Percentiles rank a stretch among this genome's conserved stretches.
Evolutionary conservation across 257 asterid genomes (phyloP).

Genomic region (Coffea eugenioides): DNA sequence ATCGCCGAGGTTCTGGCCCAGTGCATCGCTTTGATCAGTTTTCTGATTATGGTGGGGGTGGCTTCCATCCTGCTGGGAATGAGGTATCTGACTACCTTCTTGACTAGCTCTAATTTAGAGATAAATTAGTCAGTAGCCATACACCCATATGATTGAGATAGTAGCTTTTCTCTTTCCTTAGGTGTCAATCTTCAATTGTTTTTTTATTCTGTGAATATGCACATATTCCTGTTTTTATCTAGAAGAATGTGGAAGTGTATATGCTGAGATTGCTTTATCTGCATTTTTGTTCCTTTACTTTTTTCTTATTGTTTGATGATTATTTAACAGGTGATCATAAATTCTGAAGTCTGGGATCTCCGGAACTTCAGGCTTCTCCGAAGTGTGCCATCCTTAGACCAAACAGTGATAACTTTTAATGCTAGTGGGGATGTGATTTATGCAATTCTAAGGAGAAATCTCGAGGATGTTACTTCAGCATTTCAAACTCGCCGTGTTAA

Average conservation of each 20-base stretch:
- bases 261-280: neutral
- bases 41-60: conserved; percentile 95
- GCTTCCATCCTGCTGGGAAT: conserved; percentile 97
- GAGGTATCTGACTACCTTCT: conserved; percentile 52
- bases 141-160: too few species aligned
- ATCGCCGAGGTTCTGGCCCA: conserved; percentile 66
- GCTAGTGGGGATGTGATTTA: conserved; percentile 91
- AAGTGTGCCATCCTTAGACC: conserved; percentile 86
- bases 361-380: conserved; percentile 79
- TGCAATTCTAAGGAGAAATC: conserved; percentile 85
- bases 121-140: neutral
- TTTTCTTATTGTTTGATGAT: neutral
- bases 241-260: neutral
- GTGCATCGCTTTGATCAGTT: conserved; percentile 86
- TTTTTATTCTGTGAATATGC: neutral
- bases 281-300: neutral
- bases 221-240: neutral
- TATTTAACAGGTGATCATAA: conserved; percentile 71
- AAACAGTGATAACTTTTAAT: conserved; percentile 79
- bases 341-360: conserved; percentile 98
- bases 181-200: neutral
- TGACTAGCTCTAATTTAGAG: neutral
- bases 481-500: conserved; percentile 78
- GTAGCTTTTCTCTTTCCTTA: neutral
- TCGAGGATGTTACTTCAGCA: conserved; percentile 85